Evolutionary conservation across 768 basidiomycete species (phyloP).

Genomic region (Amylocystis lapponica): DNA sequence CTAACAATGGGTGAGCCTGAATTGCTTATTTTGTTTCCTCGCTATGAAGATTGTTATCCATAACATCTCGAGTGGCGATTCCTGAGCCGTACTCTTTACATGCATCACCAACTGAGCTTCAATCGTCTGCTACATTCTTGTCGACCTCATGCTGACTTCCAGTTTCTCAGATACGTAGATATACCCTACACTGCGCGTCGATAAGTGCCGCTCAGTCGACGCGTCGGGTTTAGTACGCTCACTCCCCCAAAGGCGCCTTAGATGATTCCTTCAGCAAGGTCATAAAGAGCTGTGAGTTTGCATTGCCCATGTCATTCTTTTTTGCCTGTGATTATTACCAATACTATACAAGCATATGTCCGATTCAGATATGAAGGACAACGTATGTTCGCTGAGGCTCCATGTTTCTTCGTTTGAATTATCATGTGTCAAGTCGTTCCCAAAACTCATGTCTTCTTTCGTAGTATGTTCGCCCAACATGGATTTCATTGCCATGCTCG

Average conservation of each 20-base stretch:
- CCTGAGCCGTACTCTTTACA: constrained; percentile 75
- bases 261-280: no score
- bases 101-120: constrained; percentile 57
- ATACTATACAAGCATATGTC: constrained; percentile 71
- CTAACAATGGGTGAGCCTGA: constrained; percentile 30
- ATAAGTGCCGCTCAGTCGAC: no score
- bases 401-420: neutral
- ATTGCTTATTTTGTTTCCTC: constrained; percentile 7
- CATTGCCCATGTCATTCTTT: constrained; percentile 3
- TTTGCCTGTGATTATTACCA: constrained; percentile 43
- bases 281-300: neutral
- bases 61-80: constrained; percentile 63
- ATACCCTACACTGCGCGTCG: no score
- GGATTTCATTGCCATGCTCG: no score
- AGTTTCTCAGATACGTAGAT: no score
- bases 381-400: constrained; percentile 43
- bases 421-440: neutral
- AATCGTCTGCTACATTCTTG: constrained; percentile 9
- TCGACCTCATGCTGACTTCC: no score
- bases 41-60: constrained; percentile 64
- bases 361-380: constrained; percentile 53
- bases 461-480: no score
- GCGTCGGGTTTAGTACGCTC: no score
- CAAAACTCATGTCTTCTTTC: neutral
- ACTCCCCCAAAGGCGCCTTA: no score